These are phyloP conservation scores for Tolypocladium ophioglossoides DNA, from an alignment of 2,329 filamentous ascomycete species.

Conservation along the genomic window DNA sequence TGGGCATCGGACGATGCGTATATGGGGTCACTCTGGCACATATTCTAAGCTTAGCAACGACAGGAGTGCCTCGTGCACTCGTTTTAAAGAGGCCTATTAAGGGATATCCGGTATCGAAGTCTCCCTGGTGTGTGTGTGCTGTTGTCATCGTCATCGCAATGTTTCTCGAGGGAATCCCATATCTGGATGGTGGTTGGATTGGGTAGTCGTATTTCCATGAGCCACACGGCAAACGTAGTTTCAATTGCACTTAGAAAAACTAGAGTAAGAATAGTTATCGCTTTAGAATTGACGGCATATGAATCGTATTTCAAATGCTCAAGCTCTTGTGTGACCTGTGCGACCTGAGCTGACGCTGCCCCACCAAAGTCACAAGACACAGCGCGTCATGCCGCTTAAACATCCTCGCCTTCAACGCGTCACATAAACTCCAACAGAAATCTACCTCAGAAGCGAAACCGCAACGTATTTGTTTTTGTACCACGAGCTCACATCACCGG, in stretches of 20 bases:
- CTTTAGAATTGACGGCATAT: no score
- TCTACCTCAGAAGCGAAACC: not conserved
- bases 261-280: no score
- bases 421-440: not conserved
- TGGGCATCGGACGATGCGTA: not conserved
- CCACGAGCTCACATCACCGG: not conserved
- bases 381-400: slow-evolving; percentile 2
- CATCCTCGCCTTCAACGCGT: not conserved
- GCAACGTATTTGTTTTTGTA: not conserved
- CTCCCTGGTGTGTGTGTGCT: not conserved
- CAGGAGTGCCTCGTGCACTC: not conserved
- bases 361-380: slow-evolving; percentile 2
- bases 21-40: not conserved
- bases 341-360: not conserved
- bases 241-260: no score
- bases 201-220: no score
- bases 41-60: not conserved
- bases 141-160: no score
- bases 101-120: not conserved
- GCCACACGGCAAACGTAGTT: no score
- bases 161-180: no score
- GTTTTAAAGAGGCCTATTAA: not conserved
- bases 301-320: not conserved
- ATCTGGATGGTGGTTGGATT: no score
- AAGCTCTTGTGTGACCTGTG: not conserved